Conservation (phyloP, 2,329 filamentous ascomycete genomes). For the Fusarium tricinctum region DNA sequence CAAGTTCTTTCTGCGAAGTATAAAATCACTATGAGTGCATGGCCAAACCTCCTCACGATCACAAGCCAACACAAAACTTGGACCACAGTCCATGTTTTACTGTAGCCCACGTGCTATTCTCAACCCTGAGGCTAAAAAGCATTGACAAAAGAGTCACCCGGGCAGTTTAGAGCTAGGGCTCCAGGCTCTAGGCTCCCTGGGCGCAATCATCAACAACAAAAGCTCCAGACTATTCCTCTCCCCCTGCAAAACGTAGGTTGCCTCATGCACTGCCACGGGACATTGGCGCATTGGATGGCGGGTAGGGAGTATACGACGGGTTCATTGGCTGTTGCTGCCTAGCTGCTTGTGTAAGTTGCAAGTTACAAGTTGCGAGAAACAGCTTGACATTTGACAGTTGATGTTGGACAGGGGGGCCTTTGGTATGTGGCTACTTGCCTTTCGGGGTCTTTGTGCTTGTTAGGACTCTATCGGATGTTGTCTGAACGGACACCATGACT, state of each 20-base stretch:
- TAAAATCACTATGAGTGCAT: background rate
- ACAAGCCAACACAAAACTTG: background rate
- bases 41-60: background rate
- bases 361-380: conserved; percentile 23
- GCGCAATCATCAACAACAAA: conserved; percentile 18
- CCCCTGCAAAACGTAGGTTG: conserved; percentile 42
- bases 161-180: conserved; percentile 7
- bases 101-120: background rate
- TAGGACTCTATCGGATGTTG: background rate
- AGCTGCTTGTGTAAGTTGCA: conserved; percentile 30
- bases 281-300: conserved; percentile 48
- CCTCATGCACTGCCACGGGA: conserved; percentile 53
- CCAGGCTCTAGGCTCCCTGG: conserved; percentile 1
- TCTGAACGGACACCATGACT: background rate
- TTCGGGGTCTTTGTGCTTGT: conserved; percentile 10
- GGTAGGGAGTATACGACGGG: background rate
- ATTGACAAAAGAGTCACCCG: conserved; percentile 27
- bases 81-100: background rate
- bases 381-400: conserved; percentile 21
- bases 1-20: background rate
- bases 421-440: conserved; percentile 22
- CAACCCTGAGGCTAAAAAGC: conserved; percentile 8
- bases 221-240: conserved; percentile 17
- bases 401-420: conserved; percentile 22
- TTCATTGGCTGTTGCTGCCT: conserved; percentile 38